A percentile compares a stretch with the other conserved stretches of the same genome.
Conservation (phyloP, 129 eudicot genomes). For the Ambrosia trifida region DNA sequence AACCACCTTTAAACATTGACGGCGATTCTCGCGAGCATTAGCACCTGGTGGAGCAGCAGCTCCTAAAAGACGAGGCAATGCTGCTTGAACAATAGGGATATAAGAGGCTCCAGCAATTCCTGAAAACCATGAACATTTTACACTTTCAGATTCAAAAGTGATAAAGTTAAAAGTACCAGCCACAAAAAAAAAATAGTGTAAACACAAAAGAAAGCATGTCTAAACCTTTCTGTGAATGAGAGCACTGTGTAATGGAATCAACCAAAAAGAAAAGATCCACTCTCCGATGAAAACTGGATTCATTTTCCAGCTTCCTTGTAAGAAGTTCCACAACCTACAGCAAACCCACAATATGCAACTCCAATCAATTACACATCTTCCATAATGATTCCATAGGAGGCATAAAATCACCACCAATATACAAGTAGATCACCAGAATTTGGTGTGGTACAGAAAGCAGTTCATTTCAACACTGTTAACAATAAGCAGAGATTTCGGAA, state of each 20-base stretch:
- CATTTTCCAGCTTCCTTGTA: constrained; percentile 70
- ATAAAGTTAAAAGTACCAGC: neutral
- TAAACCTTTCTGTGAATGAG: constrained; percentile 86
- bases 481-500: constrained; percentile 3
- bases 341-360: constrained; percentile 7
- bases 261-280: constrained; percentile 89
- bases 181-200: neutral
- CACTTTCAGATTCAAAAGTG: neutral
- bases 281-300: constrained; percentile 70
- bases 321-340: constrained; percentile 91
- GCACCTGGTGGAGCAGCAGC: constrained; percentile 90
- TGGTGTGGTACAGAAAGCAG: constrained; percentile 13
- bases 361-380: constrained; percentile 17
- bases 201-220: neutral
- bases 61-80: constrained; percentile 74
- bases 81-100: constrained; percentile 78
- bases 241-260: constrained; percentile 91
- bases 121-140: constrained; percentile 23
- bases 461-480: constrained; percentile 19
- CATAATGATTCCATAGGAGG: neutral
- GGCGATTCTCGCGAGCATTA: constrained; percentile 81
- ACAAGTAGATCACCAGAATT: constrained; percentile 13
- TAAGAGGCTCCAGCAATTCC: constrained; percentile 85
- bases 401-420: constrained; percentile 8
- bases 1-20: constrained; percentile 80